A percentile compares a stretch with the other conserved stretches of the same genome.
phyloP scores from a whole-genome alignment of 1,284 basidiomycete genomes.

The Tetrapyrgos nigripes region DNA sequence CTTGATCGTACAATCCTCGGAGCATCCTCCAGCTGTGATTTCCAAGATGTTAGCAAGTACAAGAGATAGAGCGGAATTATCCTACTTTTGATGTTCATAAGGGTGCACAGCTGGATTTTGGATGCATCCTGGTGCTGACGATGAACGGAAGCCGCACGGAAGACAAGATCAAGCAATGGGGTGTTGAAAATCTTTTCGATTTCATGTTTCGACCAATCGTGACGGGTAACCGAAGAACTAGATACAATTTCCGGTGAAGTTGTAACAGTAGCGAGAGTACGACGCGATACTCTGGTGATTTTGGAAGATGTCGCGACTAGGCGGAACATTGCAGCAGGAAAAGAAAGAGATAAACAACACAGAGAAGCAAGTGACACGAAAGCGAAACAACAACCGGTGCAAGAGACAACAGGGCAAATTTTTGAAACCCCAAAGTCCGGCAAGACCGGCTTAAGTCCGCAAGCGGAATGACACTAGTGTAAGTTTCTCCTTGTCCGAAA shows the following conservation, averaged over 20 bases:
- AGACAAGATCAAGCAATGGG: constrained; percentile 88
- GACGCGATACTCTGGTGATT: constrained; percentile 27
- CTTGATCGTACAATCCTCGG: constrained; percentile 83
- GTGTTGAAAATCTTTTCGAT: constrained; percentile 80
- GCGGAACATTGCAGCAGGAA: constrained; percentile 25
- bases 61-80: constrained; percentile 30
- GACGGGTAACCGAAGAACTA: constrained; percentile 42
- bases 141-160: constrained; percentile 84
- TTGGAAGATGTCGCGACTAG: constrained; percentile 3
- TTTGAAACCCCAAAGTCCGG: neutral
- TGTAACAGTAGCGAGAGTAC: constrained; percentile 70
- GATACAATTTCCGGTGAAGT: constrained; percentile 31
- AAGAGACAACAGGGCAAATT: neutral
- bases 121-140: constrained; percentile 86
- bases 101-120: constrained; percentile 95
- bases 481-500: no score
- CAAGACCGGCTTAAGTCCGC: no score
- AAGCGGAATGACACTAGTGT: no score
- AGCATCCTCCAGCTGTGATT: constrained; percentile 85
- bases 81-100: constrained; percentile 98
- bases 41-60: constrained; percentile 12
- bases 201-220: constrained; percentile 73
- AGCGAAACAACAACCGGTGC: neutral
- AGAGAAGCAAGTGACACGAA: neutral
- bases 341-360: neutral